phyloP scores from a whole-genome alignment of 78 protist genomes.

The Goniomonas avonlea region DNA sequence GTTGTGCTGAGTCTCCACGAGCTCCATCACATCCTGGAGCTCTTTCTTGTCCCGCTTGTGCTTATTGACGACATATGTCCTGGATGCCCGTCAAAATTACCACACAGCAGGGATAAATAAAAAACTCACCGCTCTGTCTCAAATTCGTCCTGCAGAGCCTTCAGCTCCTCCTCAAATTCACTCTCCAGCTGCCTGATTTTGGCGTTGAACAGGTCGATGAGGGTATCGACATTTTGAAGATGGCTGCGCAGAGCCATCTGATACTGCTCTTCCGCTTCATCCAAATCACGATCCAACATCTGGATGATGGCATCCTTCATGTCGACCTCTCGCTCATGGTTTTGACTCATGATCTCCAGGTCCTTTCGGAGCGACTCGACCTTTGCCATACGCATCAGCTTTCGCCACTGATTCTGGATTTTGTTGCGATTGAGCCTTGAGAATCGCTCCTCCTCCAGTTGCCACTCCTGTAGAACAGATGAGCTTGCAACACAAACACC shows the following conservation, averaged over 20 bases:
- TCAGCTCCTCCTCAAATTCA: slow-evolving; percentile 39
- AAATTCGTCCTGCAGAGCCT: slow-evolving; percentile 19
- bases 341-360: slow-evolving; percentile 47
- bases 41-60: slow-evolving; percentile 38
- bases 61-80: not conserved
- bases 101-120: too few relatives aligned
- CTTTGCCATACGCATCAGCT: slow-evolving; percentile 47
- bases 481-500: not conserved
- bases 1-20: slow-evolving; percentile 33
- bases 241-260: slow-evolving; percentile 61
- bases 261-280: slow-evolving; percentile 69
- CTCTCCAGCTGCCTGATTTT: slow-evolving; percentile 27
- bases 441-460: slow-evolving; percentile 31
- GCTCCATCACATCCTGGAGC: slow-evolving; percentile 29
- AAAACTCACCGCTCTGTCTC: slow-evolving; percentile 31
- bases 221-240: slow-evolving; percentile 38
- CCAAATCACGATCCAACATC: slow-evolving; percentile 48
- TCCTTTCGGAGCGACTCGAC: slow-evolving; percentile 46
- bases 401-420: slow-evolving; percentile 43
- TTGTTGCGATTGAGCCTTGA: slow-evolving; percentile 16
- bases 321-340: slow-evolving; percentile 60
- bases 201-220: slow-evolving; percentile 43
- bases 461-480: slow-evolving; percentile 21
- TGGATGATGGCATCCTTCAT: slow-evolving; percentile 60
- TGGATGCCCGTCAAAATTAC: not conserved